Evolutionary conservation across 2,329 filamentous ascomycete species (phyloP), one percentile per base, ranked within the genome.

Genomic region (Claviceps lovelessii): DNA sequence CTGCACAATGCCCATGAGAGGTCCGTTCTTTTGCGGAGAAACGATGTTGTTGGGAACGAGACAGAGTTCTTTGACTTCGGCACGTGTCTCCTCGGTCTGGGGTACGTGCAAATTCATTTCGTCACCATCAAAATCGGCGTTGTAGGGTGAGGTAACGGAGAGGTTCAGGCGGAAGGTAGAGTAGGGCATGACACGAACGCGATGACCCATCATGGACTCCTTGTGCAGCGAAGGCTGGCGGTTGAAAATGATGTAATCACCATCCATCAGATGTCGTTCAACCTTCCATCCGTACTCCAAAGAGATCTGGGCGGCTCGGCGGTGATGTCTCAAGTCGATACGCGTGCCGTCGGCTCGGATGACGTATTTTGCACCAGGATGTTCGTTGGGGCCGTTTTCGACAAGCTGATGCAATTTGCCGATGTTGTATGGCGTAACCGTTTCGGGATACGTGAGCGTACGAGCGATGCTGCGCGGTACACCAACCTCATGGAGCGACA

Each of bases 51-150:
- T 80, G 0, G 93, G 93, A n/a, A 99, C 93, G 79, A 97, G 86
- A 69, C 91, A 97, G 15, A 99, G 80, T 67, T 97, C 86, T 69
- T 84, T 88, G 62, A 98, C 83, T 70, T 99, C 93, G 49, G 94
- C 90, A 57, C 93, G 86, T 39, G 94, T 94, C 71, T 99, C 94
- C 67, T 98, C 90, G 42, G 88, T 93, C 67, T 99, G 93, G 4
- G 93, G 94, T 53, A 98, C 94, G 79, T 99, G 93, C 73, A 99
- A 82, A 68, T 99, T 99, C 93, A 99, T 99, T 72, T 99, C 93
- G 69, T 98, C 93, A 73, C 93, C 93, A 67, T 98, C 93, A 73
- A 98, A 98, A 87, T 98, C 93, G 63, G 93, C 93, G 74, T 99
- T 99, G 77, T 99, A 99, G 0, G 93, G 93, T 33, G 90, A 95